Conservation (phyloP, 495 filamentous ascomycete species). For the Apiosordaria backusii region DNA sequence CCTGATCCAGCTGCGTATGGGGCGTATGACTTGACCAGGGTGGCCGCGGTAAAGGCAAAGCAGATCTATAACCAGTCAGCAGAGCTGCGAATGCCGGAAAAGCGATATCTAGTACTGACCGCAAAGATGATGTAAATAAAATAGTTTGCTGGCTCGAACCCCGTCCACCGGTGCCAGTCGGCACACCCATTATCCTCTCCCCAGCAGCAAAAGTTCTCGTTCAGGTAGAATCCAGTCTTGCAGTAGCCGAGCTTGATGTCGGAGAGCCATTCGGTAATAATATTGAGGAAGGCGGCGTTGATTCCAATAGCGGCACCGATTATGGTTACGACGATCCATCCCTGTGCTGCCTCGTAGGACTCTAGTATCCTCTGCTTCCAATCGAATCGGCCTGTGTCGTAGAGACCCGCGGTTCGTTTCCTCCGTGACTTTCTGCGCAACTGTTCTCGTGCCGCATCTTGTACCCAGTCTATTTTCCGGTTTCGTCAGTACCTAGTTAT, state of each 20-base stretch:
- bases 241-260: slow-evolving; percentile 95
- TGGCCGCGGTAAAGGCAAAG: slow-evolving; percentile 79
- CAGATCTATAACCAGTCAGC: slow-evolving; percentile 52
- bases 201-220: slow-evolving; percentile 98
- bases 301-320: slow-evolving; percentile 90
- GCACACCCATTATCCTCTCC: slow-evolving; percentile 86
- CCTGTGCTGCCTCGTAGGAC: slow-evolving; percentile 93
- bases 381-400: slow-evolving; percentile 66
- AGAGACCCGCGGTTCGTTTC: slow-evolving; percentile 70
- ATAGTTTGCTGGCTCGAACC: slow-evolving; percentile 75
- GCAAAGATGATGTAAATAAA: slow-evolving; percentile 85
- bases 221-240: slow-evolving; percentile 92
- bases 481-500: not conserved
- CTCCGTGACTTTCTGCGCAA: slow-evolving; percentile 70
- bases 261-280: slow-evolving; percentile 93
- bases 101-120: slow-evolving; percentile 44
- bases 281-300: slow-evolving; percentile 91
- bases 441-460: slow-evolving; percentile 92
- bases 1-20: slow-evolving; percentile 96
- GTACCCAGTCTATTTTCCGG: slow-evolving; percentile 73
- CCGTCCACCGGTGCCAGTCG: slow-evolving; percentile 89
- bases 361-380: slow-evolving; percentile 83
- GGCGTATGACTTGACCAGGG: slow-evolving; percentile 86
- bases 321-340: slow-evolving; percentile 95
- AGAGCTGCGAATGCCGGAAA: not conserved